Base-by-base conservation (phyloP, 2,329 filamentous ascomycete genomes). In the Cordyceps militaris region DNA sequence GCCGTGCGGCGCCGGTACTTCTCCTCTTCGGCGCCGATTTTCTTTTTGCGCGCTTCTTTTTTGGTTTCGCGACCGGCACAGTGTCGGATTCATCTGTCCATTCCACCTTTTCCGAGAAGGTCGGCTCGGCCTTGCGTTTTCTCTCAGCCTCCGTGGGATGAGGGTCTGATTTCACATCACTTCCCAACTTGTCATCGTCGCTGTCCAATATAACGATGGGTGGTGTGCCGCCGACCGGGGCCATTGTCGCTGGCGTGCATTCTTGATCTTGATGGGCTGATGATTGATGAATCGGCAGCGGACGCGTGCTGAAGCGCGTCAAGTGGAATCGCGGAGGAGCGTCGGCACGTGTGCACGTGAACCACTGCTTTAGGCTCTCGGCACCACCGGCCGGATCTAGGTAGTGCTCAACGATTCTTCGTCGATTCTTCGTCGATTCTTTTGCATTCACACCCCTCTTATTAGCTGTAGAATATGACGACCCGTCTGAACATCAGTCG, bases 1-100 rank as follows among this genome's bases (percentile, higher is more conserved):
- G 64, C 58, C 68, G 62, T 0, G 60, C 44, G 3, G 26, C 47
- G 28, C 63, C 63, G 24, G 66, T 58, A 1, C 59, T 61, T 21
- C 66, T 67, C 57, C 65, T 68, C 49, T 66, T 70, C 1, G 60
- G 57, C 1, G 63, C 67, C 13, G 68, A 67, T 42, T 71, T 70
- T 13, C 67, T 63, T 50, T 65, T 68, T 4, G 61, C 63, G 78
- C 13, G 72, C 63, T 58, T 67, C 67, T 60, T 72, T 75, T 16
- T 77, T 80, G 28, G 74, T 75, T 24, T 76, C 76, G 2, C 80
- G 76, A 52, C 49, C n/a, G 89, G 89, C 8, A 79, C 77, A 23
- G 78, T 76, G 26, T 82, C 79, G 1, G 83, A 83, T 36, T 86
- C 82, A 58, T 84, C 83, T 3, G 79, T 80, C 78, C 77, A 82